Conservation (phyloP, 1,139 yeast species). For the Saccharomyces hybrid region DNA sequence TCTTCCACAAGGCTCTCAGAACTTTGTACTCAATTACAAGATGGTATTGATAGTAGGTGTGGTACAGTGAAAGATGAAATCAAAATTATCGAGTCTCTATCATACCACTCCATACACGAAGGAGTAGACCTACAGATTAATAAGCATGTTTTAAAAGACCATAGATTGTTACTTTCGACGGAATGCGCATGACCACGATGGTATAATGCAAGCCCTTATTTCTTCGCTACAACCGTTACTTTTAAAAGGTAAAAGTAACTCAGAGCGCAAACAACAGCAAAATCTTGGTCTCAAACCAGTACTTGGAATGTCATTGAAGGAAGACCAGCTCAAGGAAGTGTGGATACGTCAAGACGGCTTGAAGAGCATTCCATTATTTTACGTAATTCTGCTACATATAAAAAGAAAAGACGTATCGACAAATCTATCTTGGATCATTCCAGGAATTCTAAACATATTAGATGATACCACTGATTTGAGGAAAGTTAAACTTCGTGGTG, state of each 20-base stretch:
- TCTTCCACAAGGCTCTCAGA: not conserved
- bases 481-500: constrained; percentile 22
- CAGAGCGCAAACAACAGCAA: not conserved
- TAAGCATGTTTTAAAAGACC: not conserved
- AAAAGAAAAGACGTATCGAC: constrained; percentile 19
- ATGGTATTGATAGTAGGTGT: not conserved
- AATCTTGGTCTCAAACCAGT: constrained; percentile 10
- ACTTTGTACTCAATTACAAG: not conserved
- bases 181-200: not conserved
- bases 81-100: not conserved
- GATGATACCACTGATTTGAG: constrained; percentile 26
- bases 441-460: constrained; percentile 29
- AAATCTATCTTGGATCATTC: constrained; percentile 30
- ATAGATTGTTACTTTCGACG: not conserved
- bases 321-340: constrained; percentile 15
- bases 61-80: not conserved
- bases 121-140: not conserved
- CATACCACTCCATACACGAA: not conserved
- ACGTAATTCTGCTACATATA: constrained; percentile 16
- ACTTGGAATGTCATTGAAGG: constrained; percentile 17
- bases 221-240: constrained; percentile 4
- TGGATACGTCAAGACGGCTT: constrained; percentile 26
- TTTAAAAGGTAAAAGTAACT: not conserved
- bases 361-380: constrained; percentile 23
- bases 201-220: not conserved